phyloP scores from a whole-genome alignment of 768 basidiomycete genomes.

The Hydnomerulius pinastri region DNA sequence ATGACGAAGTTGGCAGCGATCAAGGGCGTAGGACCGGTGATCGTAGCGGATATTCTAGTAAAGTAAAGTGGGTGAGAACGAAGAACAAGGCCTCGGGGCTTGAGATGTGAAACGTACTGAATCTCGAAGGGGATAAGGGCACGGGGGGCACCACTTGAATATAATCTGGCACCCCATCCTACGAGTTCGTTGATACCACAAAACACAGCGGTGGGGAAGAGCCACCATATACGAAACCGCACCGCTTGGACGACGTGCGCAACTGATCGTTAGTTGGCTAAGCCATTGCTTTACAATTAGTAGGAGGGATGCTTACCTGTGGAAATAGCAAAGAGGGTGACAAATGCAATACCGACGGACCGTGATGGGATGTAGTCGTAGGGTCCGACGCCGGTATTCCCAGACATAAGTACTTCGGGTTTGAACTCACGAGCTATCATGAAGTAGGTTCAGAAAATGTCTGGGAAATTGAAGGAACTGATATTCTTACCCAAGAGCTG shows the following conservation, averaged over 20 bases:
- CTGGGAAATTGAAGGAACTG: neutral
- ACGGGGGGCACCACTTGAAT: constrained; percentile 39
- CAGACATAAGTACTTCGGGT: neutral
- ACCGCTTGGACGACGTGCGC: constrained; percentile 48
- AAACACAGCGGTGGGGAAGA: constrained; percentile 49
- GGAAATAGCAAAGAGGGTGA: constrained; percentile 43
- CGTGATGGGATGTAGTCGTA: constrained; percentile 46
- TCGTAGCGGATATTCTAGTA: constrained; percentile 39
- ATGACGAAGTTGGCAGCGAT: constrained; percentile 59
- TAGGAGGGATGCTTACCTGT: constrained; percentile 5
- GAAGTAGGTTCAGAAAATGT: neutral
- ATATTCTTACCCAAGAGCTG: neutral
- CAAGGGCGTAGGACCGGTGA: constrained; percentile 57
- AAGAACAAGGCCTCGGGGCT: neutral
- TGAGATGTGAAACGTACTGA: constrained; percentile 37
- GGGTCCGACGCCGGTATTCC: constrained; percentile 7
- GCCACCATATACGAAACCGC: constrained; percentile 51
- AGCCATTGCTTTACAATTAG: neutral
- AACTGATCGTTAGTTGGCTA: constrained; percentile 29
- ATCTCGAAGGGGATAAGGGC: constrained; percentile 40
- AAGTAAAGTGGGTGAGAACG: neutral
- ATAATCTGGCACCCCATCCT: constrained; percentile 58
- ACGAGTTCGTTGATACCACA: constrained; percentile 51
- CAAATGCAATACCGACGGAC: constrained; percentile 38
- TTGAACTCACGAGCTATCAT: neutral